Base-by-base conservation (phyloP, 371 early-diverging fungal genomes). In the Circinella umbellata region DNA sequence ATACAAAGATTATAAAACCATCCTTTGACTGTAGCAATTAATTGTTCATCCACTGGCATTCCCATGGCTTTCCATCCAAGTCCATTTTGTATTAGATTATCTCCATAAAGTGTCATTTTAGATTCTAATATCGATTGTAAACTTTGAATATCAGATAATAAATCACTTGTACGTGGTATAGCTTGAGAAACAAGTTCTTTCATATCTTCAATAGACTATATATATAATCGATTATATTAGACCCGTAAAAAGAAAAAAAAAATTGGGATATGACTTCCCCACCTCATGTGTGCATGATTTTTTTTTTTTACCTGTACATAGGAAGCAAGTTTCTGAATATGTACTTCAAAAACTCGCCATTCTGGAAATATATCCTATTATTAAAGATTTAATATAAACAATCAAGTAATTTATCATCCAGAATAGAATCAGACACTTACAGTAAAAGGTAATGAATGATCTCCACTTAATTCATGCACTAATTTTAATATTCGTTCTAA, bases 61-160 rank as follows among this genome's bases (percentile, higher is more conserved):
- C 82, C 84, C 79, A 84, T 78, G 1, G 82, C 76, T 67, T 80
- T 81, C 84, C 84, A 84, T 67, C 76, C 79, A 14, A 84, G 51
- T 4, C 84, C 84, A 63, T 81, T 78, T 20, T 84, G 84, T n/a
- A 69, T 63, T 6, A 84, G 46, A 11, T 73, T 71, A 49, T 84
- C 80, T 6, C 82, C 79, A 64, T 81, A 84, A 3, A 81, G 36
- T 10, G 67, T 37, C 11, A 68, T 66, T 60, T 80, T 80, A 6
- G 42, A 68, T 36, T 81, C 82, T 0, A 84, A 61, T 38, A 77
- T 35, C 17, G 49, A 61, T 51, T 84, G 82, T 35, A 81, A 53
- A 18, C 72, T 57, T 48, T 72, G 75, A n/a, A 80, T 80, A 37
- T 84, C 82, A 17, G 69, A 47, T n/a, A 77, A 47, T 47, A 81